phyloP scores from a whole-genome alignment of 2,329 filamentous ascomycete species.

The Ophiostoma tasmaniense region DNA sequence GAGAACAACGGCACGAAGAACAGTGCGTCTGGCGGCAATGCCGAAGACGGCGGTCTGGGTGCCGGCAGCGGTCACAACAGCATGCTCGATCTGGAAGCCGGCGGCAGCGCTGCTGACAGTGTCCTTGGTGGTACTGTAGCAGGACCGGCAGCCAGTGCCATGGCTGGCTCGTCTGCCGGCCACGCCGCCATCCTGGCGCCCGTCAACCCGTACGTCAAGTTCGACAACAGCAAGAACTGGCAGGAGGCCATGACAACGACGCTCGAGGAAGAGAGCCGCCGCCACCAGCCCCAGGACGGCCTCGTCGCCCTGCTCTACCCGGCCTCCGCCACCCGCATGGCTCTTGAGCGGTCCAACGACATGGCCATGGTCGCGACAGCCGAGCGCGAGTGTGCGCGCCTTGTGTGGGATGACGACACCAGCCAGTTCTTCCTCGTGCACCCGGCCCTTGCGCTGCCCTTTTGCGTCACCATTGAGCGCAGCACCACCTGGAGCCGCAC shows the following conservation, averaged over 20 bases:
- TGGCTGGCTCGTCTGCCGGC: background rate
- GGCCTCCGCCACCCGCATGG: slow-evolving; percentile 52
- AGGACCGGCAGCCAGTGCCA: background rate
- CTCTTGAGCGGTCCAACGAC: slow-evolving; percentile 52
- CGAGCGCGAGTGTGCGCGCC: slow-evolving; percentile 58
- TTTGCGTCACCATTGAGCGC: slow-evolving; percentile 51
- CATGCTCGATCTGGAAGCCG: background rate
- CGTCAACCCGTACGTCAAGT: slow-evolving; percentile 29
- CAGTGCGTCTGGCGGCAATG: slow-evolving; percentile 23
- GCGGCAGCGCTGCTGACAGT: slow-evolving; percentile 3
- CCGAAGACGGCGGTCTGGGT: slow-evolving; percentile 16
- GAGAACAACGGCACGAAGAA: slow-evolving; percentile 28
- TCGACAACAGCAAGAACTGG: slow-evolving; percentile 41
- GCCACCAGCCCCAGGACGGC: slow-evolving; percentile 49
- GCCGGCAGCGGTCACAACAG: slow-evolving; percentile 23
- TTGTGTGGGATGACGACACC: slow-evolving; percentile 62
- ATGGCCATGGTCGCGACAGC: slow-evolving; percentile 52
- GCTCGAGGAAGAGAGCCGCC: slow-evolving; percentile 46
- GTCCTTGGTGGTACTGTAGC: slow-evolving; percentile 15
- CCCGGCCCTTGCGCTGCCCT: slow-evolving; percentile 54
- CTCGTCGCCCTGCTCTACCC: slow-evolving; percentile 63
- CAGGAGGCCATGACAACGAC: slow-evolving; percentile 50
- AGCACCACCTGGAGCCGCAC: slow-evolving; percentile 51
- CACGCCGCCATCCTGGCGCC: background rate
- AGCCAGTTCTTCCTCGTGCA: slow-evolving; percentile 54